Evolutionary conservation across 1,139 yeast genomes (phyloP).

Genomic region (Kodamaea anthophila): DNA sequence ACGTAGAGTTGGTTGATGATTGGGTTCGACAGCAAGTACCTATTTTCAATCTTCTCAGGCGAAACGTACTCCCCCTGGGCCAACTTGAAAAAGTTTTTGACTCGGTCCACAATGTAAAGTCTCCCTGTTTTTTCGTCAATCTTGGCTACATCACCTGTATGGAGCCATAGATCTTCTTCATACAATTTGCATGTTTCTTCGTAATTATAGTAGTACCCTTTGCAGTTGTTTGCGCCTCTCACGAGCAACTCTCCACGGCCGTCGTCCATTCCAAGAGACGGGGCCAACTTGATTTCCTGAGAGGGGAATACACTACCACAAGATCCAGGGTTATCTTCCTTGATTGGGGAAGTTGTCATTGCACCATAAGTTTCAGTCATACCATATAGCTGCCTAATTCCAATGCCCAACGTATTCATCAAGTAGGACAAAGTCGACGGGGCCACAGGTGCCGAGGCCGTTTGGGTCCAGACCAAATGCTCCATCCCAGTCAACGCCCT

Average conservation of each 20-base stretch:
- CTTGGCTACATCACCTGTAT: conserved; percentile 36
- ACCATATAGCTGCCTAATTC: conserved; percentile 16
- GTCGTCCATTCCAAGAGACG: conserved; percentile 2
- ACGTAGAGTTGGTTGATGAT: conserved; percentile 29
- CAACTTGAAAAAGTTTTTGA: conserved; percentile 39
- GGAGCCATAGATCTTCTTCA: conserved; percentile 54
- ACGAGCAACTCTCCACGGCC: conserved; percentile 50
- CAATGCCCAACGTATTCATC: conserved; percentile 16
- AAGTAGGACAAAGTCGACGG: conserved; percentile 14
- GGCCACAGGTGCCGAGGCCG: conserved; percentile 19
- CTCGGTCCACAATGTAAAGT: conserved; percentile 35
- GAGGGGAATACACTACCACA: conserved; percentile 12
- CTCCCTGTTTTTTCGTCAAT: conserved; percentile 20
- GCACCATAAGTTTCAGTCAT: conserved; percentile 17
- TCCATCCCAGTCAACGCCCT: conserved; percentile 15
- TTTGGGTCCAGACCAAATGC: conserved; percentile 15
- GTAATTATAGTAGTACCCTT: conserved; percentile 53
- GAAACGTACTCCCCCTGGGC: conserved; percentile 42
- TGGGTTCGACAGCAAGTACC: conserved; percentile 30
- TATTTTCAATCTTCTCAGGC: conserved; percentile 38
- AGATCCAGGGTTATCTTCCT: conserved; percentile 15
- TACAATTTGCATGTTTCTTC: conserved; percentile 47
- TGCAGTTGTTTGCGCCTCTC: conserved; percentile 63
- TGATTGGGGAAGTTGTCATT: conserved; percentile 9
- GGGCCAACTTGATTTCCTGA: conserved; percentile 7